Evolutionary conservation across 1,139 yeast genomes (phyloP).

Genomic region (Geotrichum carabidarum): DNA sequence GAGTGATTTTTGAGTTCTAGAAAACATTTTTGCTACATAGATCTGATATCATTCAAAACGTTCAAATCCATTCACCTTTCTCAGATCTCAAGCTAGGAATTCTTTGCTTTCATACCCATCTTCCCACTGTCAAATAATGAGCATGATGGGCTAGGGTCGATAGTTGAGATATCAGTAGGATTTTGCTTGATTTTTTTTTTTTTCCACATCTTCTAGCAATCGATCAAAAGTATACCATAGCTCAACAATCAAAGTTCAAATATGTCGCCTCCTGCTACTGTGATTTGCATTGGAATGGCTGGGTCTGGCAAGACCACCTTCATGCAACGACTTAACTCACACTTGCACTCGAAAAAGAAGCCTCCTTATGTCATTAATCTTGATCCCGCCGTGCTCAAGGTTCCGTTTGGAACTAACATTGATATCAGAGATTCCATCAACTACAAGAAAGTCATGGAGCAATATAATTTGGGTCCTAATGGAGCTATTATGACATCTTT

Average conservation of each 20-base stretch:
- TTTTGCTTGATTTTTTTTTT: background rate
- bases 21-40: too few species aligned
- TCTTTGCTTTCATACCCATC: too few species aligned
- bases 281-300: conserved; percentile 93
- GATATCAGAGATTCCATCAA: conserved; percentile 96
- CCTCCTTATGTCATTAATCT: conserved; percentile 84
- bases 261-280: conserved; percentile 27
- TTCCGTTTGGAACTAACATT: conserved; percentile 90
- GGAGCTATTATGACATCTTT: conserved; percentile 97
- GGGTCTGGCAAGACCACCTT: conserved; percentile 98
- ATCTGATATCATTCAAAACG: too few species aligned
- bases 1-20: too few species aligned
- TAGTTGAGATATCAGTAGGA: too few species aligned
- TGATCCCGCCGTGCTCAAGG: conserved; percentile 92
- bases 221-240: too few species aligned
- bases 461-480: conserved; percentile 86
- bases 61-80: too few species aligned
- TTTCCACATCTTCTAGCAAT: too few species aligned
- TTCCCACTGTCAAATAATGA: too few species aligned
- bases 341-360: conserved; percentile 62
- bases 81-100: too few species aligned
- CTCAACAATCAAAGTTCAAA: background rate
- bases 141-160: too few species aligned
- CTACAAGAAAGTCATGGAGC: conserved; percentile 93
- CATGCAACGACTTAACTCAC: conserved; percentile 90